Base-by-base conservation (phyloP, 768 basidiomycete genomes). In the Terana coerulea region DNA sequence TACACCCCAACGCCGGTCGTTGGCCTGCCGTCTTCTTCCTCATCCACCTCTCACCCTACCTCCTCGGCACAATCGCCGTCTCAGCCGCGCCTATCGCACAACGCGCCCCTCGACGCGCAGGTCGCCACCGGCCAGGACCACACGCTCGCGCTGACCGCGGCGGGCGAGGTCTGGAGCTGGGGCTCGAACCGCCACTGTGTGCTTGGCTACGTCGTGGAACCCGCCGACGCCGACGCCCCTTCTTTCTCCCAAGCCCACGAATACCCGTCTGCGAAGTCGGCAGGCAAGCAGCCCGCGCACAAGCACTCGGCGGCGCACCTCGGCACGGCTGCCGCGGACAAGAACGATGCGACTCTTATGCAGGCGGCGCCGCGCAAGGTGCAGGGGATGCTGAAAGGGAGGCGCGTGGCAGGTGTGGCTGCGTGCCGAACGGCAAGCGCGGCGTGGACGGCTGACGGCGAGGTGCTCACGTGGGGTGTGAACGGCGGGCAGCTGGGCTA, bases 71-170 rank as follows among this genome's bases (percentile, higher is more conserved):
- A 19, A 5, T 11, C 39, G 5, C 39, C n/a, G n/a, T n/a, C n/a
- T n/a, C 48, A 54, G 84, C 0, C 66, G 90, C 14, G 62, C n/a
- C 33, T 52, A 3, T 17, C 26, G 9, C 41, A 77, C 5, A 39
- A 34, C 3, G 17, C 50, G 1, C 78, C 81, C 26, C 72, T 87
- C 29, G 45, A 46, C 37, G 69, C 78, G 1, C 73, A 82, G 33
- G 78, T 98, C 22, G 91, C 93, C 0, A 74, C 94, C 6, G 95
- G 91, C 10, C 95, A 95, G 65, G 97, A 99, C 61, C 97, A 98
- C 64, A 95, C 95, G 0, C 79, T 98, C 25, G 88, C 83, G 1
- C 71, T 98, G 25, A 95, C 93, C 0, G 79, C 73, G 22, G 64
- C 76, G 0, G 94, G 95, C 3, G 91, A 94, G 61, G 81, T 98